These are phyloP conservation scores for Dendryphion nanum DNA, from an alignment of 2,329 filamentous ascomycete genomes.

Conservation along the genomic window DNA sequence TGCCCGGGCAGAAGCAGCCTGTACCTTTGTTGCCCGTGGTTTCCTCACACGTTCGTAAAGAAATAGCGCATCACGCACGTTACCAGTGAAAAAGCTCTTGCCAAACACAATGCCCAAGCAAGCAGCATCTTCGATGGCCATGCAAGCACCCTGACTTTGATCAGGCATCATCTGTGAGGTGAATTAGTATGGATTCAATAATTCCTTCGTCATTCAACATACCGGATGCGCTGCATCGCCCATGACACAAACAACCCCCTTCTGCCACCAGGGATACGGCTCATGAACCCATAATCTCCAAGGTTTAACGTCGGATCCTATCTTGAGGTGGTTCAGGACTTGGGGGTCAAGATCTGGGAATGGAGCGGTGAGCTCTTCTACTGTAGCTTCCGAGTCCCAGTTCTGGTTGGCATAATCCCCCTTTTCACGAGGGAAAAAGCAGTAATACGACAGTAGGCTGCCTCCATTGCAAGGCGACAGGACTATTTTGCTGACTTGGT, in stretches of 20 bases:
- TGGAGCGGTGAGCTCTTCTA: conserved; percentile 60
- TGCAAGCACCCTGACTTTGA: conserved; percentile 67
- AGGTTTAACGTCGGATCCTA: conserved; percentile 62
- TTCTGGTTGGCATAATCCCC: conserved; percentile 62
- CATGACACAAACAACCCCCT: conserved; percentile 55
- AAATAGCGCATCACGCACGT: conserved; percentile 30
- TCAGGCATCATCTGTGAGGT: conserved; percentile 61
- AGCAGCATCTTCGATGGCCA: conserved; percentile 67
- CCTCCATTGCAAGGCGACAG: conserved; percentile 67
- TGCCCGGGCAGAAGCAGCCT: conserved; percentile 37
- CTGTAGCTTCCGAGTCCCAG: conserved; percentile 55
- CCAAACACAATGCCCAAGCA: conserved; percentile 62
- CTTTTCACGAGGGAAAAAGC: conserved; percentile 62
- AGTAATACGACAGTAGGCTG: conserved; percentile 66
- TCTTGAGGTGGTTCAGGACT: conserved; percentile 57
- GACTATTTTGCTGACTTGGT: conserved; percentile 64
- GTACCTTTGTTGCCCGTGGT: conserved; percentile 39
- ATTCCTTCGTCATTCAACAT: too few relatives aligned
- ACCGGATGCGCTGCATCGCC: conserved; percentile 67
- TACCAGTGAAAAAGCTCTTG: conserved; percentile 42
- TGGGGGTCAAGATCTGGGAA: conserved; percentile 61
- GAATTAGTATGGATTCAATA: conserved; percentile 9
- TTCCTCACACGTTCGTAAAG: conserved; percentile 38
- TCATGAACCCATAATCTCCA: conserved; percentile 67
- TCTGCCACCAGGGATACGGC: conserved; percentile 59